Evolutionary conservation across 257 asterid species (phyloP).

Genomic region (Lycium ferocissimum): DNA sequence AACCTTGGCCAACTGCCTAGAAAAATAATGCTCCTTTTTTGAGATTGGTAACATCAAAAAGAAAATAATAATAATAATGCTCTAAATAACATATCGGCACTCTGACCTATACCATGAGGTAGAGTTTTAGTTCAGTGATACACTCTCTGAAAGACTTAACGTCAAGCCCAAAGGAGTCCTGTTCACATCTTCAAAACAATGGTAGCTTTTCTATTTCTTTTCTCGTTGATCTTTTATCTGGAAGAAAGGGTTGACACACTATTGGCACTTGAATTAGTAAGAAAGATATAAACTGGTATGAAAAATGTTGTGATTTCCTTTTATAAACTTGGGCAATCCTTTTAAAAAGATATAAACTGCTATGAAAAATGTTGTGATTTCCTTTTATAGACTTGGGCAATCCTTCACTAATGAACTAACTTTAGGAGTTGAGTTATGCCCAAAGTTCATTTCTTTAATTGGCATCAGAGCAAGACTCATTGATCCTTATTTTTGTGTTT

Average conservation of each 20-base stretch:
- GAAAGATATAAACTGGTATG: not conserved
- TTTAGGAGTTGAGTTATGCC: not conserved
- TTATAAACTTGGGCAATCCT: not conserved
- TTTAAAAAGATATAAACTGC: not conserved
- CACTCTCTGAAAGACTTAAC: not conserved
- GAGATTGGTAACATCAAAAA: too few relatives aligned
- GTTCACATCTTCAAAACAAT: not conserved
- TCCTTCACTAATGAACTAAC: not conserved
- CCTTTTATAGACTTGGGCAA: not conserved
- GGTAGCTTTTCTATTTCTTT: not conserved
- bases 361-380: not conserved
- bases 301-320: not conserved
- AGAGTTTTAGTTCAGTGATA: not conserved
- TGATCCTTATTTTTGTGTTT: not conserved
- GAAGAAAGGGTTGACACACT: constrained; percentile 1
- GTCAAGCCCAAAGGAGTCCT: not conserved
- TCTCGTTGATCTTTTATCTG: not conserved
- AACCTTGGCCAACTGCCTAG: not conserved
- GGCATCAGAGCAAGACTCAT: not conserved
- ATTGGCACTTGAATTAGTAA: not conserved
- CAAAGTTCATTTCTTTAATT: not conserved
- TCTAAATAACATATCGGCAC: not conserved
- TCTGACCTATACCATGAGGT: not conserved
- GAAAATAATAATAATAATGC: not conserved
- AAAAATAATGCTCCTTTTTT: not conserved